Base-by-base conservation (phyloP, 805 yeast species). In the Lipomyces sp. region DNA sequence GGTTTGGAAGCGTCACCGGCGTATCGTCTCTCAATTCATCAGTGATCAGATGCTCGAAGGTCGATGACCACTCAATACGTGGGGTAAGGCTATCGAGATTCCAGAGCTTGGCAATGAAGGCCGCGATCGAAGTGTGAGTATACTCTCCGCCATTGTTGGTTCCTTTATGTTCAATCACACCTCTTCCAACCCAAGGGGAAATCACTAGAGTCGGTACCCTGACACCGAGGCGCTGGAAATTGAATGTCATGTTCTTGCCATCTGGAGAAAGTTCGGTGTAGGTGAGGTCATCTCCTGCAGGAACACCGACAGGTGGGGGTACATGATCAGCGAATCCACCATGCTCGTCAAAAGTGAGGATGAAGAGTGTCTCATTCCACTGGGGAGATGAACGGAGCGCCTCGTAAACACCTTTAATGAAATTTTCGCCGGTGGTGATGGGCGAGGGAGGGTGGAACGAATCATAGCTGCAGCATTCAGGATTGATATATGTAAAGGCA, bases 271-370 rank as follows among this genome's bases (percentile, higher is more conserved):
- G 13, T n/a, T 30, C 61, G 5, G 61, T 42, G 15, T 42, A 58
- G 15, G 61, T 58, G 32, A 58, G 24, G 8, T 29, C 33, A 24
- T 58, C 61, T 2, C 48, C 58, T 10, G 61, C 24, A 4, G 61
- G 61, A 8, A 58, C 58, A 15, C 55, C 55, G 18, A 39, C 58
- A 7, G 61, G 61, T 10, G 61, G 29, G 34, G 6, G 60, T 13
- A 58, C 61, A 30, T 58, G 61, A 18, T 58, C 61, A 11, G 35
- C 61, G 34, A 58, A 58, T 11, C 61, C 61, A 29, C 61, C 61
- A 15, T 58, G 61, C 10, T 58, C 61, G 18, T 58, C 61, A 37
- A 58, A 58, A 8, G 53, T 58, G 15, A 58, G 58, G 35, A 58
- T 58, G 33, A 18, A 58, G 3, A 58, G 61, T 6, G 61, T 58